A percentile compares a stretch with the other conserved stretches of the same genome.
These are phyloP conservation scores for Yamadazyma trypodendri DNA, from an alignment of 1,139 yeast genomes.

Conservation along the genomic window DNA sequence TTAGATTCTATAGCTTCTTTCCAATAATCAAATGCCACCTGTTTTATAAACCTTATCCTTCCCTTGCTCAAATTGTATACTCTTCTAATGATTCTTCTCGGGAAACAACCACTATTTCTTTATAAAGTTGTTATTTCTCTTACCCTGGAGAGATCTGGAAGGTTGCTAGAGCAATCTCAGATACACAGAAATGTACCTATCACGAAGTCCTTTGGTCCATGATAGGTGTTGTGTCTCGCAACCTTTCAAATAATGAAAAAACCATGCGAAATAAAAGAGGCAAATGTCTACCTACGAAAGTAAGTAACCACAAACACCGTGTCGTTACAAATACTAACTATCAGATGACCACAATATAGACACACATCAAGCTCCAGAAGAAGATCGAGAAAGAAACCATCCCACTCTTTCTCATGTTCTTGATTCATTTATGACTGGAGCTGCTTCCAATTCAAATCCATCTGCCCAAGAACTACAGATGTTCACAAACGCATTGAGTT, in stretches of 20 bases:
- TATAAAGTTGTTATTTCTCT: no score
- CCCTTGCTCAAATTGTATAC: no score
- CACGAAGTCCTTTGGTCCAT: no score
- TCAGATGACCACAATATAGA: constrained; percentile 36
- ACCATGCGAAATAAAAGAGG: constrained; percentile 1
- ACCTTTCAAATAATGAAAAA: not conserved
- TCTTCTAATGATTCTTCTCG: no score
- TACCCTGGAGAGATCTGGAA: no score
- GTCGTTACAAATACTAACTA: constrained; percentile 21
- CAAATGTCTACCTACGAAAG: constrained; percentile 44
- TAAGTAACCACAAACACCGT: constrained; percentile 20
- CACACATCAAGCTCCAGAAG: constrained; percentile 4
- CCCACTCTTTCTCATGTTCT: constrained; percentile 36
- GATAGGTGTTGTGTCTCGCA: no score
- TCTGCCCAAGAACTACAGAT: constrained; percentile 14
- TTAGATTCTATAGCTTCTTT: no score
- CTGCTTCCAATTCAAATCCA: not conserved
- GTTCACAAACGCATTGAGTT: constrained; percentile 32
- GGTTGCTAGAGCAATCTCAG: no score
- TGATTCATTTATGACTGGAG: constrained; percentile 28
- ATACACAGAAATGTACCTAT: no score
- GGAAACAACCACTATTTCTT: no score
- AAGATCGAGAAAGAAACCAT: constrained; percentile 24
- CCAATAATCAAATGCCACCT: no score
- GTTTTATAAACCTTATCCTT: no score